Base-by-base conservation (phyloP, 2,329 filamentous ascomycete genomes). In the Pyrenophora seminiperda region DNA sequence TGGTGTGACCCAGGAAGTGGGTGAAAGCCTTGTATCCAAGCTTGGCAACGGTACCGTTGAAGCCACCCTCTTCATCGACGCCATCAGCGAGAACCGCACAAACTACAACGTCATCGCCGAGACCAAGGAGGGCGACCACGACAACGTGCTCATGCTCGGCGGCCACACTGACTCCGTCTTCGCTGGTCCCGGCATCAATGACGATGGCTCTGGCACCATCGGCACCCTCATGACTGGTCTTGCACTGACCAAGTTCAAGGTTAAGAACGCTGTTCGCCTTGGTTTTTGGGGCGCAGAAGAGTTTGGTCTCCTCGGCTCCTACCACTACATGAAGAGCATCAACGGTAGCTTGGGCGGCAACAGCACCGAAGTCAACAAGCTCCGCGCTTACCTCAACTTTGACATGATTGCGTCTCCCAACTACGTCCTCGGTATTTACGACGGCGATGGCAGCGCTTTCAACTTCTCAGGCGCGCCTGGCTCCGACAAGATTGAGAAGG, bases 1-100 rank as follows among this genome's bases (percentile, higher is more conserved):
- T 53, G 86, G 87, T 2, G 74, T 91, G 17, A 81, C 81, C 1
- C 78, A 80, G n/a, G 74, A 77, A 7, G 82, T 85, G 20, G 88
- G 85, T 6, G 69, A 77, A 53, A 77, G 80, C 2, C 73, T 86
- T 30, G 65, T 85, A 11, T 71, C 80, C 41, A 77, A 81, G 55
- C 71, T 89, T 29, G 73, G 79, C 53, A 70, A 75, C n/a, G 67
- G 72, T 20, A 67, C 72, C 3, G 62, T 74, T 13, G 38, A 56
- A 9, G 69, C 61, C 6, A 56, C 43, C 7, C 61, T 81, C 32
- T 61, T 64, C 29, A 72, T 81, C 14, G 64, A 80, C 37, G 71
- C 76, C 34, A 63, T 75, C 49, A 59, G 73, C 19, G 74, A 80
- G 57, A 78, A 77, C 60, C 73, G 77, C 20, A 77, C 76, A 4